Conservation (phyloP, 1,284 basidiomycete species). For the Puccinia sorghi region DNA sequence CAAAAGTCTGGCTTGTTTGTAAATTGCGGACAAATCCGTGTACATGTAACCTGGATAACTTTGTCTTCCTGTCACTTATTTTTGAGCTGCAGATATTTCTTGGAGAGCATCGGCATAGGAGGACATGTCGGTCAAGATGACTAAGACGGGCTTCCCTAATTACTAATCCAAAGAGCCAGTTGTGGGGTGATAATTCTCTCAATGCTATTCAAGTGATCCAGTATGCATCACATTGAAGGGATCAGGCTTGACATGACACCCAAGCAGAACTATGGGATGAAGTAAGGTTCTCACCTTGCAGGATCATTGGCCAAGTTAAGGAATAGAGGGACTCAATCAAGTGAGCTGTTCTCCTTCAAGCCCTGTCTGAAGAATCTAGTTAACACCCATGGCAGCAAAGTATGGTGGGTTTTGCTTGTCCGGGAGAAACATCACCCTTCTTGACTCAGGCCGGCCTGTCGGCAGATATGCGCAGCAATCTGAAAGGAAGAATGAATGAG, state of each 20-base stretch:
- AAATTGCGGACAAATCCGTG: constrained; percentile 91
- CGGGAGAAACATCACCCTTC: constrained; percentile 56
- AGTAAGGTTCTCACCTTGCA: constrained; percentile 64
- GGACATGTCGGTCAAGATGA: constrained; percentile 98
- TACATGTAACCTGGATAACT: constrained; percentile 99
- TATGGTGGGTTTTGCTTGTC: constrained; percentile 73
- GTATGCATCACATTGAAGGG: neutral
- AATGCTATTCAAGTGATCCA: constrained; percentile 62
- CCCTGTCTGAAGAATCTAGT: constrained; percentile 99
- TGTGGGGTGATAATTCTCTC: constrained; percentile 99
- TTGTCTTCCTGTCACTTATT: constrained; percentile 98
- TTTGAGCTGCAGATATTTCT: constrained; percentile 96
- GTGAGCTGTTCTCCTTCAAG: constrained; percentile 97
- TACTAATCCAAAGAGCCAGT: constrained; percentile 98
- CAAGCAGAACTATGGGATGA: neutral
- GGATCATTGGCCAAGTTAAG: constrained; percentile 99
- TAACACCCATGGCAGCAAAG: constrained; percentile 99
- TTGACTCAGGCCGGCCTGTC: constrained; percentile 97
- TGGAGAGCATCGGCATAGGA: constrained; percentile 96
- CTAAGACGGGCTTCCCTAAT: constrained; percentile 98
- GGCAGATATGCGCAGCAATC: constrained; percentile 99
- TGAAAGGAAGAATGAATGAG: constrained; percentile 57
- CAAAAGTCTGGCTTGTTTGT: constrained; percentile 98
- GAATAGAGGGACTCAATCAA: constrained; percentile 97
- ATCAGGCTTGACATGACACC: neutral